Conservation (phyloP, 139 green algal species). For the Micromonas commoda region DNA sequence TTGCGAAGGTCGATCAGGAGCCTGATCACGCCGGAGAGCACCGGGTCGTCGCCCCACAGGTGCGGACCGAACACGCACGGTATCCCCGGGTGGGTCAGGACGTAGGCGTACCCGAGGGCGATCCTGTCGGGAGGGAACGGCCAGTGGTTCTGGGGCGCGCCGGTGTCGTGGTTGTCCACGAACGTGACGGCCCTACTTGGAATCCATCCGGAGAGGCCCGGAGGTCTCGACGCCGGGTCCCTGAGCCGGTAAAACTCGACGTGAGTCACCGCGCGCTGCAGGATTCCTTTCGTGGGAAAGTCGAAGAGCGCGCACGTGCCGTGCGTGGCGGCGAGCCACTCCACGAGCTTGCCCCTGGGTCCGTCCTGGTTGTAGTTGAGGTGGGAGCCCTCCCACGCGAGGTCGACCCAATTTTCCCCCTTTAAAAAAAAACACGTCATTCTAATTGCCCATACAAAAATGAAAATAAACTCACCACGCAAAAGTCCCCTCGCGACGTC, state of each 20-base stretch:
- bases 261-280: conserved; percentile 28
- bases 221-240: conserved; percentile 29
- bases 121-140: conserved; percentile 18
- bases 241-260: conserved; percentile 29
- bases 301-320: conserved; percentile 39
- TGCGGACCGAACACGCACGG: conserved; percentile 44
- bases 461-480: no score
- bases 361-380: conserved; percentile 4
- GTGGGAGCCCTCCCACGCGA: not conserved
- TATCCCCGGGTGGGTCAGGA: conserved; percentile 51
- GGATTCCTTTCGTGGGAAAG: conserved; percentile 53
- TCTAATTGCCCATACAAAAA: no score
- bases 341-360: not conserved
- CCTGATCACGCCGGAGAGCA: conserved; percentile 55
- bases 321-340: not conserved
- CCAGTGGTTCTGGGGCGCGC: conserved; percentile 25
- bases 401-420: conserved; percentile 10
- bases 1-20: conserved; percentile 67
- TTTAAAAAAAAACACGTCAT: no score
- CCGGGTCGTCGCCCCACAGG: conserved; percentile 57
- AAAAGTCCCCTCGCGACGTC: not conserved
- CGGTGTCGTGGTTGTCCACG: conserved; percentile 44
- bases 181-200: conserved; percentile 38
- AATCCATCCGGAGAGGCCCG: conserved; percentile 30
- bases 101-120: conserved; percentile 48